A percentile compares a stretch with the other conserved stretches of the same genome.
These are phyloP conservation scores for Plasmopara viticola DNA, from an alignment of 352 stramenopile species.

Conservation along the genomic window DNA sequence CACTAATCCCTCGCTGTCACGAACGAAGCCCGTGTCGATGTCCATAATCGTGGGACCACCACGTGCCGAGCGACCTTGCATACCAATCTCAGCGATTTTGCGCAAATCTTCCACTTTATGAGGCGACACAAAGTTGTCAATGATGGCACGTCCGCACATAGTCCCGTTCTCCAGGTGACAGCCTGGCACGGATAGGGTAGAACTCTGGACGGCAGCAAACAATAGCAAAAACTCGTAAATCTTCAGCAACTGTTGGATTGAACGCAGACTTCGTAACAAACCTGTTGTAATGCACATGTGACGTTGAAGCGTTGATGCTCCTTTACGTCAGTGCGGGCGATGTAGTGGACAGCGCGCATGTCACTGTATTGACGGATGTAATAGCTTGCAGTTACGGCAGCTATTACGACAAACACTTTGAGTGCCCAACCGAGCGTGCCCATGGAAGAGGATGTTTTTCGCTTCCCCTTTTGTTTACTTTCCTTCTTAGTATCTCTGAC, in stretches of 20 bases:
- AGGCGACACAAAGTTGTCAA: conserved; percentile 66
- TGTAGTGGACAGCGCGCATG: conserved; percentile 19
- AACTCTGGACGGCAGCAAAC: conserved; percentile 15
- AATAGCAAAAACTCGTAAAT: neutral
- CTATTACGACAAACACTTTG: conserved; percentile 18
- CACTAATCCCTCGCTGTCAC: conserved; percentile 77
- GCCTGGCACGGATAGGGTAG: conserved; percentile 44
- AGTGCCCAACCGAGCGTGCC: conserved; percentile 24
- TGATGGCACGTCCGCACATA: conserved; percentile 61
- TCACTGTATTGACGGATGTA: conserved; percentile 20
- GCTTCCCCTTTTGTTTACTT: conserved; percentile 4
- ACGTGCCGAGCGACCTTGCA: conserved; percentile 60
- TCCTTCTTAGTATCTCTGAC: conserved; percentile 7
- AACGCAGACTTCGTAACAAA: conserved; percentile 10
- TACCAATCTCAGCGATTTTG: conserved; percentile 78
- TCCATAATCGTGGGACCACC: conserved; percentile 91
- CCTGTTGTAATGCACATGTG: conserved; percentile 39
- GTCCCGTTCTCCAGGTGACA: conserved; percentile 54
- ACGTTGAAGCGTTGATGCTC: conserved; percentile 53
- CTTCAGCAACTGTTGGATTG: neutral
- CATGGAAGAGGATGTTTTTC: neutral
- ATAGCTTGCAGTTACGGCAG: conserved; percentile 14
- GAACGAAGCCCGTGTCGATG: conserved; percentile 86
- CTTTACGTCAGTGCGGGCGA: conserved; percentile 29
- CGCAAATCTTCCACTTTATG: conserved; percentile 65